Percentiles rank a stretch among this genome's conserved stretches.
Evolutionary conservation across 257 asterid genomes (phyloP).

Genomic region (Solanum ossicruentum): DNA sequence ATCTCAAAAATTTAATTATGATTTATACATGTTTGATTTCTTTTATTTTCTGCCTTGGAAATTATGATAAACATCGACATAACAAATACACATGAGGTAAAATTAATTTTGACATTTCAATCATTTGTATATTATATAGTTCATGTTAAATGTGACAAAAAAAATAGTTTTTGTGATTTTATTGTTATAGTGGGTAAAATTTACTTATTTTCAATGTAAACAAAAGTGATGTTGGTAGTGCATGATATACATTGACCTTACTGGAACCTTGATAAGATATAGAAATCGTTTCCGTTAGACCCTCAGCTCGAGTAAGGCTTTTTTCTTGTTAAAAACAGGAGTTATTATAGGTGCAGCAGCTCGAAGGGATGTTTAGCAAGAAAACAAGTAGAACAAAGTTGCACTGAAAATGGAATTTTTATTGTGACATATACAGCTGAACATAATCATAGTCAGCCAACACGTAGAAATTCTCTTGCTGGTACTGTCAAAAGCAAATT

Average conservation of each 20-base stretch:
- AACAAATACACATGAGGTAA: background rate
- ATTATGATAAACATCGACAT: background rate
- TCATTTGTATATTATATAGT: background rate
- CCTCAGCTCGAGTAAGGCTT: background rate
- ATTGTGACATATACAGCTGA: slow-evolving; percentile 77
- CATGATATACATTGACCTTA: too few relatives aligned
- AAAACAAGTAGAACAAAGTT: slow-evolving; percentile 89
- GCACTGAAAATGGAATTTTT: slow-evolving; percentile 42
- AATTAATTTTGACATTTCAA: background rate
- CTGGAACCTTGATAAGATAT: too few relatives aligned
- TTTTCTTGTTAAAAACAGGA: slow-evolving; percentile 22
- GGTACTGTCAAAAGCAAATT: slow-evolving; percentile 75
- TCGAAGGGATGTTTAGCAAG: slow-evolving; percentile 86
- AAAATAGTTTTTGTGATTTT: background rate
- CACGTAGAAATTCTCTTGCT: slow-evolving; percentile 67
- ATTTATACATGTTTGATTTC: background rate
- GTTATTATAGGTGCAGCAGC: slow-evolving; percentile 94
- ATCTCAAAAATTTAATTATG: background rate
- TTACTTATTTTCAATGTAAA: background rate
- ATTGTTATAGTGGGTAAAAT: background rate
- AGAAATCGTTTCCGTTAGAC: background rate
- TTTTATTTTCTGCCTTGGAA: background rate
- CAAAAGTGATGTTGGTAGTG: background rate
- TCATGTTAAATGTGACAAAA: background rate
- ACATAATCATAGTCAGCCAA: slow-evolving; percentile 88